A percentile compares a stretch with the other conserved stretches of the same genome.
Evolutionary conservation across 805 yeast species (phyloP).

Genomic region (Saturnispora ahearnii): DNA sequence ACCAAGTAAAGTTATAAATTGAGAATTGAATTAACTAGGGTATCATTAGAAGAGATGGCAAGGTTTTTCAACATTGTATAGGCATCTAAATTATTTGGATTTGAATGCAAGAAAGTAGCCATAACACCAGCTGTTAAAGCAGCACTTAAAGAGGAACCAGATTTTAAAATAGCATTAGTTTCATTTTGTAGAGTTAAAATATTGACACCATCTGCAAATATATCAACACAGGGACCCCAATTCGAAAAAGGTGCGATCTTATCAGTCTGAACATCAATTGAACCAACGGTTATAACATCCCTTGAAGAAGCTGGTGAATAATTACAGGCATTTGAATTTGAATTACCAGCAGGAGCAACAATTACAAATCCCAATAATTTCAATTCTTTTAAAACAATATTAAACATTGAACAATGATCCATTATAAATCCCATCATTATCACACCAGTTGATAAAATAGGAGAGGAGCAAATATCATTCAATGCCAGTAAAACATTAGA

Average conservation of each 20-base stretch:
- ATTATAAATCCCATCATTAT: constrained; percentile 32
- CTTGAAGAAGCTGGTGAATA: constrained; percentile 39
- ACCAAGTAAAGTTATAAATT: no score
- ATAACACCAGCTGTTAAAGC: constrained; percentile 38
- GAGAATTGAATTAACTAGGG: no score
- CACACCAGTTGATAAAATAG: constrained; percentile 18
- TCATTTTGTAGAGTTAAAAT: constrained; percentile 33
- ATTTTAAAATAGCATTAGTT: constrained; percentile 26
- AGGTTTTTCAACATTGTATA: no score
- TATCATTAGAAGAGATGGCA: no score
- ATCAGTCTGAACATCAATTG: constrained; percentile 30
- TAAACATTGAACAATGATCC: constrained; percentile 32
- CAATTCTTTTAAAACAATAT: constrained; percentile 37
- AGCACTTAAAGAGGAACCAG: constrained; percentile 43
- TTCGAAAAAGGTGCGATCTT: constrained; percentile 32
- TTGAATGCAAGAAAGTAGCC: constrained; percentile 36
- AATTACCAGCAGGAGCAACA: constrained; percentile 45
- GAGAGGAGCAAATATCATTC: not conserved
- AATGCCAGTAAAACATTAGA: constrained; percentile 30
- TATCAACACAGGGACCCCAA: constrained; percentile 46
- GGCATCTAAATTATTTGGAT: constrained; percentile 21
- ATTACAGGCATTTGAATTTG: constrained; percentile 34
- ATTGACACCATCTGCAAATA: constrained; percentile 42
- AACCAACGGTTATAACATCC: constrained; percentile 34
- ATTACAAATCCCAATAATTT: constrained; percentile 35